Conservation (phyloP, 176 grass and related monocot genomes). For the Musa schizocarpa region DNA sequence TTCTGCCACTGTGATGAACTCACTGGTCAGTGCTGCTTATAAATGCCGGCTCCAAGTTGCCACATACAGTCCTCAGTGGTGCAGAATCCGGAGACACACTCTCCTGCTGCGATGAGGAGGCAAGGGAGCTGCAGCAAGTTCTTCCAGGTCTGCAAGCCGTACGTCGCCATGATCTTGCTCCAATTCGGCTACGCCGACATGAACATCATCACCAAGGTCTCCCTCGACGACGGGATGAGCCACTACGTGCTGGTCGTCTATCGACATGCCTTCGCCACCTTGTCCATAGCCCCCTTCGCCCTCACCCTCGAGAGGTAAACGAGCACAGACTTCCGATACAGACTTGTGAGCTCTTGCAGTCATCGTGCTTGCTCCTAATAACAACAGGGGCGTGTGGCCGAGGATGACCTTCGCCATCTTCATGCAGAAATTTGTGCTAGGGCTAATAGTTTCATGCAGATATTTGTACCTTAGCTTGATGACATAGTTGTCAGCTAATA, state of each 20-base stretch:
- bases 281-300: constrained; percentile 45
- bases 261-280: constrained; percentile 40
- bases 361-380: neutral
- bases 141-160: neutral
- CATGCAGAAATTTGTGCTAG: neutral
- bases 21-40: no score
- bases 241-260: constrained; percentile 67
- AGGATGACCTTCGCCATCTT: neutral
- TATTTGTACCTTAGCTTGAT: neutral
- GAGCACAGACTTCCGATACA: no score
- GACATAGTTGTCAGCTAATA: no score
- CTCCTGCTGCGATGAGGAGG: no score
- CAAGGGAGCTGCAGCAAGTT: neutral
- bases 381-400: neutral
- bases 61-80: no score
- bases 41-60: no score
- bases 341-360: neutral
- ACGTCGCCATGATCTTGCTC: constrained; percentile 5
- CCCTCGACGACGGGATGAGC: constrained; percentile 54
- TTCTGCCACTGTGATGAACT: no score
- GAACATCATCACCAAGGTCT: constrained; percentile 56
- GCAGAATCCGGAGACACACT: no score
- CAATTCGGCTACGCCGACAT: constrained; percentile 34
- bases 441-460: neutral
- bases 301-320: constrained; percentile 45